phyloP scores from a whole-genome alignment of 148 eudicot species.

The Suaeda aralocaspica region DNA sequence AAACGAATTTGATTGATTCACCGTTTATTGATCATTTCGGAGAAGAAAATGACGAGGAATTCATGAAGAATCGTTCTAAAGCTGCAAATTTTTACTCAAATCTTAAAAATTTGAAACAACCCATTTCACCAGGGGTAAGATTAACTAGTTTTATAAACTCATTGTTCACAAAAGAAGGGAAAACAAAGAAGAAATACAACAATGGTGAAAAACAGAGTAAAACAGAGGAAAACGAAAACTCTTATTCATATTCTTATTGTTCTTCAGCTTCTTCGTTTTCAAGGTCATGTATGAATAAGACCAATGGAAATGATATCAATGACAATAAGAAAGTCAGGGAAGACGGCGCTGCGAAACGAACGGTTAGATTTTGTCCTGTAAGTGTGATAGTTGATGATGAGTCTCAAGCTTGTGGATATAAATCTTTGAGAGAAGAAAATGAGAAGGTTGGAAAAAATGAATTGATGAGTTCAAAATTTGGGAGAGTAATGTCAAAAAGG shows the following conservation, averaged over 20 bases:
- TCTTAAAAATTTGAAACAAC: conserved; percentile 68
- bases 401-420: conserved; percentile 49
- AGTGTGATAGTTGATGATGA: conserved; percentile 55
- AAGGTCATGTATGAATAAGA: conserved; percentile 56
- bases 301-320: neutral
- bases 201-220: conserved; percentile 23
- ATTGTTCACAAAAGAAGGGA: conserved; percentile 36
- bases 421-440: conserved; percentile 25
- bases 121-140: conserved; percentile 69
- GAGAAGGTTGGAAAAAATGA: conserved; percentile 13
- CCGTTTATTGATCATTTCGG: neutral
- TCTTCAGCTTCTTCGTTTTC: conserved; percentile 62
- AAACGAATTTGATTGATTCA: conserved; percentile 26
- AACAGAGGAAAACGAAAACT: conserved; percentile 27
- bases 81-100: conserved; percentile 58
- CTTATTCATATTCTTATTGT: conserved; percentile 36
- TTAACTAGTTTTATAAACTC: conserved; percentile 59
- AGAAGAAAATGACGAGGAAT: conserved; percentile 12
- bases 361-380: conserved; percentile 61
- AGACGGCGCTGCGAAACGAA: conserved; percentile 37
- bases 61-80: conserved; percentile 40
- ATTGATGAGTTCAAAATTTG: conserved; percentile 1
- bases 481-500: conserved; percentile 19
- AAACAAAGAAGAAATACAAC: conserved; percentile 14
- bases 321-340: conserved; percentile 21